Base-by-base conservation (phyloP, 192 early-diverging fungal genomes). In the Phycomyces nitens region DNA sequence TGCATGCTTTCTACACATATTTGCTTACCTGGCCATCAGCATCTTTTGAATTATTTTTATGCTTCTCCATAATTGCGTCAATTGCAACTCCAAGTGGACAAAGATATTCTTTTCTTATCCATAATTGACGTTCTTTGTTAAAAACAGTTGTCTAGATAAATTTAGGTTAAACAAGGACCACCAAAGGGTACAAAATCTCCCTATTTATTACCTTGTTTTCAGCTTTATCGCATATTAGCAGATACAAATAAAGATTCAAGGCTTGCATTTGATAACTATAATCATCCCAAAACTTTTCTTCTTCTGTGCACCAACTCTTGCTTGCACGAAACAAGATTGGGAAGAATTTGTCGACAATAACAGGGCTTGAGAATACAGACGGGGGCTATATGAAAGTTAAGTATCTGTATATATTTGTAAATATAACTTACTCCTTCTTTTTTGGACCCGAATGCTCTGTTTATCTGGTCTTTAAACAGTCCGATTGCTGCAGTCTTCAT, bases 401-500 rank as follows among this genome's bases (percentile, higher is more conserved):
- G 15, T n/a, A 29, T 56, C 34, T 47, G 7, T 5, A 52, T 2
- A 26, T 26, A 53, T 42, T 2, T 26, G 41, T 11, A 16, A 11
- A 29, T 38, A 0, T 34, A 44, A 7, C 50, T 70, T 39, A 56
- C 69, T 21, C n/a, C 60, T 15, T 71, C 61, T 5, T 52, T 57
- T 27, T 39, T 29, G 20, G 40, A 20, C 2, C 58, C 38, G 43
- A 77, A 82, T 12, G 60, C 57, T 16, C 68, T 23, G 50, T 77
- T 72, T 14, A 82, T 64, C 27, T 69, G 69, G 10, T 69, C 70
- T 55, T 82, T 82, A 20, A 82, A 54, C 8, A 82, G 27, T 39
- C 76, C 76, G 41, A 82, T 70, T 6, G 77, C 66, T 0, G 80
- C 77, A 14, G 75, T 70, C 10, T 68, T 62, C 80, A 82, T 82